Percentiles rank a stretch among this genome's conserved stretches.
Evolutionary conservation across 1,284 basidiomycete species (phyloP).

Genomic region (Lentinula novae-zelandiae): DNA sequence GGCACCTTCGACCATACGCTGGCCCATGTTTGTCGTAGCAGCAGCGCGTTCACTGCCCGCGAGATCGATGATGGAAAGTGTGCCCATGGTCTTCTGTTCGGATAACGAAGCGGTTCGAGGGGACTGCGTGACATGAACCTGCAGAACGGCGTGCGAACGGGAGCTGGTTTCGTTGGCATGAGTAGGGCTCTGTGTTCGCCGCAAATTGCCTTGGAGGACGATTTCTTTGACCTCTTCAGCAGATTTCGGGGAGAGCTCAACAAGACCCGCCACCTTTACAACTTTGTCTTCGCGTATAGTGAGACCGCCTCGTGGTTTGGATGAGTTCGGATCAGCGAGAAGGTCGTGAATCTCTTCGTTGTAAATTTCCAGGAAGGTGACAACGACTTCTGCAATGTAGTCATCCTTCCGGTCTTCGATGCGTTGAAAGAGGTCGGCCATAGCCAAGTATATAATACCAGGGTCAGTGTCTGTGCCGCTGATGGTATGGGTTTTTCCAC

Average conservation of each 20-base stretch:
- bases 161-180: conserved; percentile 94
- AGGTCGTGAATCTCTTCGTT: conserved; percentile 98
- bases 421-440: conserved; percentile 90
- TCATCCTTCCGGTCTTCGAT: conserved; percentile 84
- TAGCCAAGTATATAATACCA: conserved; percentile 93
- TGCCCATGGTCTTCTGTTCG: conserved; percentile 80
- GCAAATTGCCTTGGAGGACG: conserved; percentile 82
- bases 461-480: conserved; percentile 85
- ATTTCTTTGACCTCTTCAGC: conserved; percentile 93
- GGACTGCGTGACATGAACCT: conserved; percentile 86
- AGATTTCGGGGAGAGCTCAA: conserved; percentile 71
- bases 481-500: conserved; percentile 97
- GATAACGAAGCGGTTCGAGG: conserved; percentile 79
- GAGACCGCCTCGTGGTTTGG: conserved; percentile 75
- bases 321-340: conserved; percentile 68
- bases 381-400: conserved; percentile 79
- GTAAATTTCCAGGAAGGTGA: conserved; percentile 96
- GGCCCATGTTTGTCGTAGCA: conserved; percentile 94
- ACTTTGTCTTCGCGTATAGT: conserved; percentile 90
- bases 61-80: conserved; percentile 93
- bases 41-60: conserved; percentile 95
- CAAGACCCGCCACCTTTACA: conserved; percentile 85
- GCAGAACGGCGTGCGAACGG: conserved; percentile 92
- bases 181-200: conserved; percentile 88
- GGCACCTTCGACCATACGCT: conserved; percentile 94